Evolutionary conservation across 106 monocot genomes (phyloP).

Genomic region (Platanthera guangdongensis): DNA sequence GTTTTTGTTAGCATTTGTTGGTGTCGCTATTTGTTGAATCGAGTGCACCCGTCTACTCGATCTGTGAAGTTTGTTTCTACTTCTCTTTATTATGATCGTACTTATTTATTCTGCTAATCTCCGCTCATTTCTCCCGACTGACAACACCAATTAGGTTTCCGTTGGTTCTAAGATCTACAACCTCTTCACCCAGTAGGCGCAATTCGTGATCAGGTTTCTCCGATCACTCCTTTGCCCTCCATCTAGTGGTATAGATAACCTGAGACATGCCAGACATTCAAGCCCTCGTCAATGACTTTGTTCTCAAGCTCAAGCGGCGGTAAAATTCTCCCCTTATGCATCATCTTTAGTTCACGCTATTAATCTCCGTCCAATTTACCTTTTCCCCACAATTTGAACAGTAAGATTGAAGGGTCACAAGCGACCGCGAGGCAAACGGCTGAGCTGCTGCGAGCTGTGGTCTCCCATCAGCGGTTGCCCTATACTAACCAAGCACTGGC

Average conservation of each 20-base stretch:
- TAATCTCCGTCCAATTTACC: neutral
- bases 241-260: neutral
- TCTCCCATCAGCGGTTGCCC: conserved; percentile 82
- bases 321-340: conserved; percentile 4
- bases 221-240: neutral
- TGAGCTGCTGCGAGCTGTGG: conserved; percentile 78
- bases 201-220: neutral
- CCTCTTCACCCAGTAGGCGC: neutral
- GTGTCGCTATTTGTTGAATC: no score
- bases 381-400: conserved; percentile 8
- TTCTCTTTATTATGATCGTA: no score
- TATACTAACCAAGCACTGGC: conserved; percentile 49
- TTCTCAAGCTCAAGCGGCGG: conserved; percentile 77
- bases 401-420: conserved; percentile 95
- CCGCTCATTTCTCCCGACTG: no score
- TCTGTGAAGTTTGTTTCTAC: no score
- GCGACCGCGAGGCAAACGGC: conserved; percentile 78
- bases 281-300: conserved; percentile 68
- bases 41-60: no score
- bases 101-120: no score
- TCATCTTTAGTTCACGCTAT: neutral
- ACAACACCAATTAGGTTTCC: no score
- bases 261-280: conserved; percentile 80
- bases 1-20: no score
- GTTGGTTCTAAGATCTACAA: neutral